A percentile compares a stretch with the other conserved stretches of the same genome.
Conservation (phyloP, 1,284 basidiomycete genomes). For the Melampsora abietis-canadensis region DNA sequence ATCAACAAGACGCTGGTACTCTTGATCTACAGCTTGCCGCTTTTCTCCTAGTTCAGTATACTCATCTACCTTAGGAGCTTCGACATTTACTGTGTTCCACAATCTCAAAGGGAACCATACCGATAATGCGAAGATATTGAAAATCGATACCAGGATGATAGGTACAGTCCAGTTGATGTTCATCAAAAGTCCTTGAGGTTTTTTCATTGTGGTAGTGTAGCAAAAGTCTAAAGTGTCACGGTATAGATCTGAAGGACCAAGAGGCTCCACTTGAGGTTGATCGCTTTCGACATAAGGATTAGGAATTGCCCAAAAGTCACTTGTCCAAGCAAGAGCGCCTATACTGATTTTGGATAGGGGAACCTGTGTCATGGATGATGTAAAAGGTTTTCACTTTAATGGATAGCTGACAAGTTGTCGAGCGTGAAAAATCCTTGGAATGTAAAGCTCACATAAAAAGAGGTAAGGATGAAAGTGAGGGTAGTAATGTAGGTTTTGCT, state of each 20-base stretch:
- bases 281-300: conserved; percentile 66
- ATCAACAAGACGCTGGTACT: not conserved
- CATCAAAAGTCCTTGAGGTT: conserved; percentile 54
- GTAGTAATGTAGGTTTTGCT: conserved; percentile 44
- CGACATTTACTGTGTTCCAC: conserved; percentile 60
- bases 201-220: conserved; percentile 67
- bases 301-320: conserved; percentile 50
- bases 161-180: conserved; percentile 69
- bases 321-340: conserved; percentile 50
- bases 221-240: conserved; percentile 70
- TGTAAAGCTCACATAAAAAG: conserved; percentile 38
- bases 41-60: conserved; percentile 69
- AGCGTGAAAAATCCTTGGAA: not conserved
- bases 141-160: conserved; percentile 61
- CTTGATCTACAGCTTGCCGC: conserved; percentile 54
- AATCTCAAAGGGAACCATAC: conserved; percentile 70
- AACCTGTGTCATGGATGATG: conserved; percentile 45
- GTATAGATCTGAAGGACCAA: conserved; percentile 62
- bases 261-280: conserved; percentile 58
- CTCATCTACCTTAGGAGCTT: conserved; percentile 65
- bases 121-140: conserved; percentile 63
- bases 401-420: not conserved
- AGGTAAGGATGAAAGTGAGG: conserved; percentile 48
- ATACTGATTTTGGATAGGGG: conserved; percentile 51
- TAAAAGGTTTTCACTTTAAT: not conserved